Evolutionary conservation across 108 stramenopile genomes (phyloP), one percentile per base, ranked within the genome.

Genomic region (Pseudonitzschia delicatissima): DNA sequence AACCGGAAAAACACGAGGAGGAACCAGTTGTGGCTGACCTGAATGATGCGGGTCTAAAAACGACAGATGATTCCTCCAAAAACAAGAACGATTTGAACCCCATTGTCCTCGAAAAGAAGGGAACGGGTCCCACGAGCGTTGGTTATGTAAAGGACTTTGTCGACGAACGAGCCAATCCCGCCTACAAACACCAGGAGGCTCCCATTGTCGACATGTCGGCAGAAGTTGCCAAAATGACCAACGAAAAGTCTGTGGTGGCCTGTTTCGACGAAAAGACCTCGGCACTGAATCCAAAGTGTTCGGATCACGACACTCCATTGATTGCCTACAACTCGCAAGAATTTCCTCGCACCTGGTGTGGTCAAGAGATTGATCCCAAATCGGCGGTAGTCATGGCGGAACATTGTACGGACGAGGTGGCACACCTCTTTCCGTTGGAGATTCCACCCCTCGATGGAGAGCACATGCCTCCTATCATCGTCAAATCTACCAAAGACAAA

Each of bases 261-360:
- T 73, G 72, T 33, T 28, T 28, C 20, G n/a, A 23, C 32, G 32
- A 29, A 20, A 3, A 11, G 9, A 57, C 17, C 29, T 32, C 0
- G 27, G 31, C 13, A 40, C 58, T 31, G 4, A 23, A 51, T 7
- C 26, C 62, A 28, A 17, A 33, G 15, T 77, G 76, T 47, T 64
- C 45, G 20, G 76, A 71, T 53, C 44, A 59, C 13, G 72, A 79
- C 45, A 62, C 64, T 5, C 45, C 26, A 39, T 49, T 76, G 29
- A 62, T 82, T 36, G 82, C 66, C 7, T 82, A 82, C 66, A 82
- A 82, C 57, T 3, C 55, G 0, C 67, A 69, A 4, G 4, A 9
- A 27, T 82, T 82, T 73, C 23, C 45, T 32, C 60, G 77, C 13
- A 47, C 26, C 23, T 78, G 74, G 69, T 82, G 82, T 64, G 82